phyloP scores from a whole-genome alignment of 257 asterid species.

The Prunella vulgaris region DNA sequence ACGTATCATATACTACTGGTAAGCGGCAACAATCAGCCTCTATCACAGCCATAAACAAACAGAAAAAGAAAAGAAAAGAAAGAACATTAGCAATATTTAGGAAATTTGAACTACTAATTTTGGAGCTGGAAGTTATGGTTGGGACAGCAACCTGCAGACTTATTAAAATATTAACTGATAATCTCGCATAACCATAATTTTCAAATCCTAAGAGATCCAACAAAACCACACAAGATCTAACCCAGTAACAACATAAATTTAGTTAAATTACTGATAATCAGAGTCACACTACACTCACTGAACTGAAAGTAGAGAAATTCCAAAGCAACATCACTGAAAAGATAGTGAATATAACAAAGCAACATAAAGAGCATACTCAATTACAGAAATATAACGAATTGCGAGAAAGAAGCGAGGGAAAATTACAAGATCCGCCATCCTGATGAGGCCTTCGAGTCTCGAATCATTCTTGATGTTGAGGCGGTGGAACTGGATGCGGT shows the following conservation, averaged over 20 bases:
- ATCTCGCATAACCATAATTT: background rate
- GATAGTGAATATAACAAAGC: background rate
- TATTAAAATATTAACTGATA: background rate
- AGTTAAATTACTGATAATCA: slow-evolving; percentile 4
- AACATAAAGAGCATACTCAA: background rate
- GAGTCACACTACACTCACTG: background rate
- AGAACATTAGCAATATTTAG: background rate
- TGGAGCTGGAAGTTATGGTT: background rate
- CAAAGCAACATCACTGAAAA: background rate
- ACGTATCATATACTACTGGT: background rate
- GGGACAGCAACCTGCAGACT: background rate
- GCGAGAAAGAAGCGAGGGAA: background rate
- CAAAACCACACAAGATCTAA: slow-evolving; percentile 16
- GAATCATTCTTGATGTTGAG: slow-evolving; percentile 87
- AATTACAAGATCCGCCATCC: slow-evolving; percentile 91
- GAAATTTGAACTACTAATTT: background rate
- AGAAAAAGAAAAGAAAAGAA: background rate
- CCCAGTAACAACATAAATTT: background rate
- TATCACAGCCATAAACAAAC: background rate
- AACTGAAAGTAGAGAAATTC: background rate
- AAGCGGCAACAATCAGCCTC: background rate
- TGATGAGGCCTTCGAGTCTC: slow-evolving; percentile 92
- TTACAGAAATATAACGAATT: background rate
- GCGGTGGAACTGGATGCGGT: slow-evolving; percentile 86
- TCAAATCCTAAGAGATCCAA: slow-evolving; percentile 6